Percentiles rank a stretch among this genome's conserved stretches.
Conservation (phyloP, 2,329 filamentous ascomycete species). For the Penicillium glabrum region DNA sequence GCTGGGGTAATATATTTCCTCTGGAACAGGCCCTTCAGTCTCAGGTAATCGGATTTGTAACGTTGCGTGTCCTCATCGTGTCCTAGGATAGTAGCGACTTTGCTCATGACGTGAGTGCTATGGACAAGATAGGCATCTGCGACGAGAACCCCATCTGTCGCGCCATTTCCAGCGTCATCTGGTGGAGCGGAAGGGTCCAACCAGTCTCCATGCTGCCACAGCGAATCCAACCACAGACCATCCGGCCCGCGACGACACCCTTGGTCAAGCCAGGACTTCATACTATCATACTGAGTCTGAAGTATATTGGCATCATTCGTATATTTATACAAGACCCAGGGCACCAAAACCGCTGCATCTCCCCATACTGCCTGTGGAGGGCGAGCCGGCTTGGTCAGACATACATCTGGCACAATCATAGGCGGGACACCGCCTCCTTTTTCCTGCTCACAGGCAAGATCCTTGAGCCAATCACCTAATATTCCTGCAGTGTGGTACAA, state of each 20-base stretch:
- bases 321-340: conserved; percentile 4
- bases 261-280: conserved; percentile 6
- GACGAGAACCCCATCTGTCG: conserved; percentile 6
- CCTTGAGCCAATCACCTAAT: conserved; percentile 51
- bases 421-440: background rate
- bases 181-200: conserved; percentile 8
- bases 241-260: conserved; percentile 4
- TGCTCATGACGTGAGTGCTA: conserved; percentile 31
- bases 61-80: background rate
- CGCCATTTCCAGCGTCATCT: conserved; percentile 2
- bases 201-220: conserved; percentile 20
- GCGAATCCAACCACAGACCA: conserved; percentile 1
- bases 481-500: conserved; percentile 56
- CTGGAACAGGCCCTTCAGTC: background rate
- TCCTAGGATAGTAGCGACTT: conserved; percentile 3
- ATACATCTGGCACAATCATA: conserved; percentile 4
- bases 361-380: conserved; percentile 9
- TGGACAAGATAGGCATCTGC: conserved; percentile 8
- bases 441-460: conserved; percentile 41
- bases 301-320: conserved; percentile 4
- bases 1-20: conserved; percentile 1
- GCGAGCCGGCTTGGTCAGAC: background rate
- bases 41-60: background rate
- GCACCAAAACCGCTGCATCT: conserved; percentile 5
- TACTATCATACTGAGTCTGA: conserved; percentile 4